These are phyloP conservation scores for Blastocladiella emersonii DNA, from an alignment of 371 early-diverging fungal genomes.

Conservation along the genomic window DNA sequence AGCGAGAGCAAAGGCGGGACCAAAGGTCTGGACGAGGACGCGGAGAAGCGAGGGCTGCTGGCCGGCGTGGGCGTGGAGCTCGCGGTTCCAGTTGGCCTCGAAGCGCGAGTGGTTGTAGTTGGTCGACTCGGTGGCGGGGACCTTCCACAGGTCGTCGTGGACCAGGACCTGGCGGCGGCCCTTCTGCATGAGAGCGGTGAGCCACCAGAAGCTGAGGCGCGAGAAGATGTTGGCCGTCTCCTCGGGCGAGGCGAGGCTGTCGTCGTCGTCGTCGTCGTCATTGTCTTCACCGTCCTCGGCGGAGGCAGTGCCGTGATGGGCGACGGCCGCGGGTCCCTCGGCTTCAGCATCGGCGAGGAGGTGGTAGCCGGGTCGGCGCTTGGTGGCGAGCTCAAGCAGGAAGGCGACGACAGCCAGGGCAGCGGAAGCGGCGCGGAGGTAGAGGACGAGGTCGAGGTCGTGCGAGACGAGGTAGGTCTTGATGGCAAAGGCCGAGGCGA, in stretches of 20 bases:
- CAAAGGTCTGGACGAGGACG: conserved; percentile 47
- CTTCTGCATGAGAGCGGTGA: conserved; percentile 69
- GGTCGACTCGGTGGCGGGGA: conserved; percentile 11
- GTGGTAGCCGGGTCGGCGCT: not conserved
- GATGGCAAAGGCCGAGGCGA: conserved; percentile 9
- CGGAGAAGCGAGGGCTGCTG: conserved; percentile 50
- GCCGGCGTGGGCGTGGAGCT: conserved; percentile 20
- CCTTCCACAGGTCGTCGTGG: conserved; percentile 65
- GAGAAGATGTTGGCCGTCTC: conserved; percentile 73
- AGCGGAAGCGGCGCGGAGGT: not conserved
- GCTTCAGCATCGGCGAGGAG: not conserved
- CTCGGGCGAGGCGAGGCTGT: conserved; percentile 35
- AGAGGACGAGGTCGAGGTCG: not conserved
- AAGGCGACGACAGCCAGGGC: not conserved
- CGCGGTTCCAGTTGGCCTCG: conserved; percentile 49
- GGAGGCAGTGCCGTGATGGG: not conserved
- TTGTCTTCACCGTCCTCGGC: too few species aligned
- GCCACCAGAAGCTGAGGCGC: conserved; percentile 75
- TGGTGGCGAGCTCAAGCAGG: not conserved
- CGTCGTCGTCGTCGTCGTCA: not conserved
- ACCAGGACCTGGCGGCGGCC: conserved; percentile 62
- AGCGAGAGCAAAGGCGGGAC: conserved; percentile 38
- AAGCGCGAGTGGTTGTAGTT: conserved; percentile 27
- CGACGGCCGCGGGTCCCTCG: not conserved
- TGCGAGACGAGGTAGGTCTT: too few species aligned